phyloP scores from a whole-genome alignment of 345 rosid species.

The Citrus medica region DNA sequence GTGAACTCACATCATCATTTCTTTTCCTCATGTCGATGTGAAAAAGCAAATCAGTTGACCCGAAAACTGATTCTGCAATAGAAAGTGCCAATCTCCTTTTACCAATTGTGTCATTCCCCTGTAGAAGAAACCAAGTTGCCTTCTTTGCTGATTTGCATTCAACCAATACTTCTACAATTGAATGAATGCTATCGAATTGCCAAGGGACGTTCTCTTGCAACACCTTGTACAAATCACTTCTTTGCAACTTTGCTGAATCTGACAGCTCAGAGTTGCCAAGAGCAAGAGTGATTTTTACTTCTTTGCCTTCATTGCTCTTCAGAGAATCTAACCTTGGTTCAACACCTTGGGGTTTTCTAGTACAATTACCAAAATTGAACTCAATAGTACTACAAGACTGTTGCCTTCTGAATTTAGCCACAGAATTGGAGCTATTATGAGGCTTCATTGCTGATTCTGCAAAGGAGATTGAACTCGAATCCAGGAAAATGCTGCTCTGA shows the following conservation, averaged over 20 bases:
- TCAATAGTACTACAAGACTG: slow-evolving; percentile 68
- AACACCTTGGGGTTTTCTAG: slow-evolving; percentile 25
- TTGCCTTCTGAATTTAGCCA: slow-evolving; percentile 68
- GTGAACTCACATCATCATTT: slow-evolving; percentile 19
- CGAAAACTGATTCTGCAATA: slow-evolving; percentile 51
- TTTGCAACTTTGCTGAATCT: slow-evolving; percentile 33
- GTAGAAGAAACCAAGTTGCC: slow-evolving; percentile 57
- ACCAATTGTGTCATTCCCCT: slow-evolving; percentile 65
- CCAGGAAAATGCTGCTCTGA: slow-evolving; percentile 41
- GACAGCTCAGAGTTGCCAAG: slow-evolving; percentile 57
- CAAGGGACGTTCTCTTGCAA: slow-evolving; percentile 70
- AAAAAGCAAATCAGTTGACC: slow-evolving; percentile 47
- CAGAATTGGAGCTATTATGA: slow-evolving; percentile 27
- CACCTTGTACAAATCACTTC: slow-evolving; percentile 27
- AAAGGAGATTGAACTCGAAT: slow-evolving; percentile 43
- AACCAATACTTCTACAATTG: slow-evolving; percentile 45
- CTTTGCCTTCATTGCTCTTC: slow-evolving; percentile 54
- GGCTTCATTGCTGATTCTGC: slow-evolving; percentile 40
- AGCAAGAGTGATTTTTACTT: slow-evolving; percentile 69
- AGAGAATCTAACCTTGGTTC: slow-evolving; percentile 62
- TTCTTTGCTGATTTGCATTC: slow-evolving; percentile 28
- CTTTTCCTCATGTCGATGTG: slow-evolving; percentile 43
- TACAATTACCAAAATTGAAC: slow-evolving; percentile 43
- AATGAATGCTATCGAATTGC: slow-evolving; percentile 57
- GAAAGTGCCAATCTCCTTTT: slow-evolving; percentile 74